phyloP scores from a whole-genome alignment of 345 rosid genomes.

The Populus pruinosa region DNA sequence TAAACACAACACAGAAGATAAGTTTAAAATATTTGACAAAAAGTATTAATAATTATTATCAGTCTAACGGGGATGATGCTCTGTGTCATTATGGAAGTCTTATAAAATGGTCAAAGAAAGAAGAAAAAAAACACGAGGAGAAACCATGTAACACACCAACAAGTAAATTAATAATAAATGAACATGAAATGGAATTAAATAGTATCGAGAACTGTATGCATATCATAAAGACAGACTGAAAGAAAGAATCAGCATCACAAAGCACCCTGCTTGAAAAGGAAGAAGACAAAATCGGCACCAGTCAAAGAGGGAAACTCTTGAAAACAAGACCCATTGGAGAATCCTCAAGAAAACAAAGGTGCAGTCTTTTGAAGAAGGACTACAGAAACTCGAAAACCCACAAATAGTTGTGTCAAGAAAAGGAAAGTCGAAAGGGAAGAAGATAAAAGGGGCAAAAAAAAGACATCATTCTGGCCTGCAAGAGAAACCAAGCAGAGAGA shows the following conservation, averaged over 20 bases:
- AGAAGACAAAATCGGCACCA: not conserved
- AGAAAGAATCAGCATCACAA: not conserved
- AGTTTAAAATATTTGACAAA: not conserved
- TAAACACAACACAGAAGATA: not conserved
- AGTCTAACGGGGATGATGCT: not conserved
- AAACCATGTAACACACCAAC: not conserved
- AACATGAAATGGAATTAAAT: not conserved
- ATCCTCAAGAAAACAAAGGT: not conserved
- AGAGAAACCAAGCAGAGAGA: not conserved
- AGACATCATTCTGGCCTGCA: not conserved
- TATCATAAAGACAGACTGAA: not conserved
- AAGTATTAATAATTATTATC: not conserved
- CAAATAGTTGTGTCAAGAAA: not conserved
- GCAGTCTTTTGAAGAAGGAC: not conserved
- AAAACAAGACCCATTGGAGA: not conserved
- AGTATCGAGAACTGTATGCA: not conserved
- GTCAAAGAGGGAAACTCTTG: not conserved
- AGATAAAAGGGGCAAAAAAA: not conserved
- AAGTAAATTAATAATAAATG: not conserved
- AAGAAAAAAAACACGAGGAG: not conserved
- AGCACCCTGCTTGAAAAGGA: not conserved
- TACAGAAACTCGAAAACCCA: not conserved
- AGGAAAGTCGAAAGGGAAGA: not conserved
- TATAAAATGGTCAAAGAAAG: not conserved
- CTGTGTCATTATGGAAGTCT: not conserved